phyloP scores from a whole-genome alignment of 2,329 filamentous ascomycete genomes.

The Aspergillus proliferans region DNA sequence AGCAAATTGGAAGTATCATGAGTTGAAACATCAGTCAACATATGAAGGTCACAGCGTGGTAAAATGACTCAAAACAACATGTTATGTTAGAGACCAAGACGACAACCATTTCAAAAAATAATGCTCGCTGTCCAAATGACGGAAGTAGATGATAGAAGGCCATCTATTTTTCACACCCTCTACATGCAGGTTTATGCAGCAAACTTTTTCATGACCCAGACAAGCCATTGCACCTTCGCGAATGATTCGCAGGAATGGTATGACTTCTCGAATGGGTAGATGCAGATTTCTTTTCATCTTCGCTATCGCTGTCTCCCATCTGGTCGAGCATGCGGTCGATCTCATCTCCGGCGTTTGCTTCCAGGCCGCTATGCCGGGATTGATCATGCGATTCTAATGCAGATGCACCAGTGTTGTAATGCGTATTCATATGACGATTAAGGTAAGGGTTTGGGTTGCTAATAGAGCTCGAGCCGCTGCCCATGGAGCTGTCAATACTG shows the following conservation, averaged over 20 bases:
- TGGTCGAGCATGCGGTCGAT: conserved; percentile 37
- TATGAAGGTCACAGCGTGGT: no score
- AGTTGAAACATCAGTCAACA: no score
- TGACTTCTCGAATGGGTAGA: not conserved
- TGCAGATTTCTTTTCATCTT: conserved; percentile 20
- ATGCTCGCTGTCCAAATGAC: no score
- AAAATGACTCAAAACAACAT: no score
- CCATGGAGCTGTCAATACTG: conserved; percentile 22
- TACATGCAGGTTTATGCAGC: no score
- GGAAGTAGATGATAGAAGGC: no score
- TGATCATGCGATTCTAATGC: not conserved
- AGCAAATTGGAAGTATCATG: no score
- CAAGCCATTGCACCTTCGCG: not conserved
- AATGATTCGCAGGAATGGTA: not conserved
- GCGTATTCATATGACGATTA: conserved; percentile 2
- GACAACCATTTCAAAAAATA: no score
- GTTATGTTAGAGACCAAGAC: no score
- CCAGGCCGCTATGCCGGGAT: conserved; percentile 13
- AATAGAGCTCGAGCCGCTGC: conserved; percentile 7
- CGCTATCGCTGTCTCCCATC: conserved; percentile 34
- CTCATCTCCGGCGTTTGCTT: conserved; percentile 32
- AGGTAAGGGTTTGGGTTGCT: conserved; percentile 12
- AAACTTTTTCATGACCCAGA: not conserved
- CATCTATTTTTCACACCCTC: no score
- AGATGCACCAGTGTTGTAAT: not conserved